phyloP scores from a whole-genome alignment of 495 filamentous ascomycete genomes.

The Tuber aestivum region DNA sequence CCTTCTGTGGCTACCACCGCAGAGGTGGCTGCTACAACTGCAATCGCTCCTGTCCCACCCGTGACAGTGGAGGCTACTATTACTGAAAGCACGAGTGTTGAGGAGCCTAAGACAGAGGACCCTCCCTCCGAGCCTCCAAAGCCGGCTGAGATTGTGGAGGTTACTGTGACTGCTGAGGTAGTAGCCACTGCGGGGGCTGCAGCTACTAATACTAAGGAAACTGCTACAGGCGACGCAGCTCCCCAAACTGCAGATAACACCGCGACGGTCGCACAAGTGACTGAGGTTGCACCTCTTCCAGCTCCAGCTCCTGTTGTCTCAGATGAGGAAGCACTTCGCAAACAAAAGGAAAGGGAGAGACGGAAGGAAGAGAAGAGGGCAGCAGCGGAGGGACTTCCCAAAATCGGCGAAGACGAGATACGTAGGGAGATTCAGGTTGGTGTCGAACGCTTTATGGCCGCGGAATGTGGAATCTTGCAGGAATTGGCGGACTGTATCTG shows the following conservation, averaged over 20 bases:
- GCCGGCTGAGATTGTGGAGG: background rate
- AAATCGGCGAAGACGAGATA: constrained; percentile 46
- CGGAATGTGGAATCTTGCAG: constrained; percentile 66
- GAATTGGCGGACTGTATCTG: constrained; percentile 76
- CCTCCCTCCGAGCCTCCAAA: background rate
- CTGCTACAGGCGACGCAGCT: constrained; percentile 34
- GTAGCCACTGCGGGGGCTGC: constrained; percentile 18
- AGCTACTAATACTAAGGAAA: constrained; percentile 22
- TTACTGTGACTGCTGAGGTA: background rate
- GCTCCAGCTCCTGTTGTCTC: constrained; percentile 25
- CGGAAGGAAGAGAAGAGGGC: constrained; percentile 45
- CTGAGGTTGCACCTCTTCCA: constrained; percentile 8
- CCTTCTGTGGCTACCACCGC: background rate
- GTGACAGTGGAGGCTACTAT: background rate
- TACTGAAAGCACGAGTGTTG: background rate
- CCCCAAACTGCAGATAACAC: constrained; percentile 34
- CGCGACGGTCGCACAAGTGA: constrained; percentile 5
- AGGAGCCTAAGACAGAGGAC: background rate
- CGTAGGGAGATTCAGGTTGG: constrained; percentile 79
- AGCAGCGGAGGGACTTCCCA: constrained; percentile 43
- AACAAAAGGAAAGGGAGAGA: constrained; percentile 34
- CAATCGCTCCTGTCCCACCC: constrained; percentile 9
- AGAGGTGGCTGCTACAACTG: constrained; percentile 13
- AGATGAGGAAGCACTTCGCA: constrained; percentile 23
- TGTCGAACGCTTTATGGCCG: constrained; percentile 77